Conservation (phyloP, 345 rosid genomes). For the Microcos paniculata region DNA sequence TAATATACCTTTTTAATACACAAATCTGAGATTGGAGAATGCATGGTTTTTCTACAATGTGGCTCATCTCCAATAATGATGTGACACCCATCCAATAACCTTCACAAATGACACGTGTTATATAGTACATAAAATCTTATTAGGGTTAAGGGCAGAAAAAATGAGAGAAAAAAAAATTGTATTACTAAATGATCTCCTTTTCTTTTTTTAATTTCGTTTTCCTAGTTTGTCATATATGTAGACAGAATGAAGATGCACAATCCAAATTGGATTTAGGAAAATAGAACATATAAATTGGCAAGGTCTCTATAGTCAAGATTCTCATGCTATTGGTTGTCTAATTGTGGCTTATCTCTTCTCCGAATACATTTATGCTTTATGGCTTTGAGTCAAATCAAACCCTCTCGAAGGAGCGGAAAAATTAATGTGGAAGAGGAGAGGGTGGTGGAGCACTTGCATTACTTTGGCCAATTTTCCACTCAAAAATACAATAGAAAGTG, state of each 20-base stretch:
- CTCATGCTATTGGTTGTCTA: constrained; percentile 27
- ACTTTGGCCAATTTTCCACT: constrained; percentile 8
- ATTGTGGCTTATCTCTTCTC: constrained; percentile 13
- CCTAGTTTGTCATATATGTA: constrained; percentile 3
- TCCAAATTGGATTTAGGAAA: constrained; percentile 30
- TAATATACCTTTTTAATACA: neutral
- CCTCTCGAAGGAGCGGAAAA: neutral
- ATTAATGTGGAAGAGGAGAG: neutral
- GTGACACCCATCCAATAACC: neutral
- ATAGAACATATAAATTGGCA: constrained; percentile 1
- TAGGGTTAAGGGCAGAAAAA: neutral
- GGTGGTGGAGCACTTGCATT: constrained; percentile 29
- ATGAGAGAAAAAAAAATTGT: too few relatives aligned
- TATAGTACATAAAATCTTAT: neutral
- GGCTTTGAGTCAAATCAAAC: constrained; percentile 23
- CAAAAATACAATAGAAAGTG: neutral
- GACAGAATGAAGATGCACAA: constrained; percentile 25
- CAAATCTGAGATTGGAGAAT: neutral
- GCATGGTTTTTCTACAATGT: neutral
- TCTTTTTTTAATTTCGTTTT: too few relatives aligned
- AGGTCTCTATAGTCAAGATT: constrained; percentile 32
- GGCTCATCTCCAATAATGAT: neutral
- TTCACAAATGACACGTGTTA: neutral
- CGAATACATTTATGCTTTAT: constrained; percentile 2
- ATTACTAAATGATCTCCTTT: neutral